A percentile compares a stretch with the other conserved stretches of the same genome.
Conservation (phyloP, 179 eudicot genomes). For the Patellifolia procumbens region DNA sequence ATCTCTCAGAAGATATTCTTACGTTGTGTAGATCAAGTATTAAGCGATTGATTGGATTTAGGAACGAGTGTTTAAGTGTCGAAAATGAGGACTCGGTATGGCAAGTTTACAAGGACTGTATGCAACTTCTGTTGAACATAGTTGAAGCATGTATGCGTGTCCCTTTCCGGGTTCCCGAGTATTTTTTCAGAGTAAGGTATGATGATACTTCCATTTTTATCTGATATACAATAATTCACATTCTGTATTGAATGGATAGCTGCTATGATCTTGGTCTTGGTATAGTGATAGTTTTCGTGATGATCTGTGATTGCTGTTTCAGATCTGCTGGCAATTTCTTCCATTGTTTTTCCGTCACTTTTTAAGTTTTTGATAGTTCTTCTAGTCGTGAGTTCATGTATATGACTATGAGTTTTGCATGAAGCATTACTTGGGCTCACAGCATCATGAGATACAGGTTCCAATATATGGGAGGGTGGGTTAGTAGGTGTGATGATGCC, state of each 20-base stretch:
- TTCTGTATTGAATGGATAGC: background rate
- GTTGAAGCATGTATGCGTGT: slow-evolving; percentile 49
- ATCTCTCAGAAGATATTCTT: slow-evolving; percentile 38
- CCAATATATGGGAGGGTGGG: background rate
- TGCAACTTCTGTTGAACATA: slow-evolving; percentile 44
- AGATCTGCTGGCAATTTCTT: background rate
- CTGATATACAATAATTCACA: background rate
- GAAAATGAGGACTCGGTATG: slow-evolving; percentile 25
- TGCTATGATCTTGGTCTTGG: too few species aligned
- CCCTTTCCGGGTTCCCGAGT: slow-evolving; percentile 53
- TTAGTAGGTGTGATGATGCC: background rate
- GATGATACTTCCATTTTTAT: background rate
- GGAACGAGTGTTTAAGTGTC: slow-evolving; percentile 28
- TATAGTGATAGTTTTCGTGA: background rate
- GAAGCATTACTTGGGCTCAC: background rate
- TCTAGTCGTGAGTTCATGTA: background rate
- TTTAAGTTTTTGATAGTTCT: background rate
- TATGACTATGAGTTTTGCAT: background rate
- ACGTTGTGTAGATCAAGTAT: slow-evolving; percentile 49
- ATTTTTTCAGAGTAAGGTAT: slow-evolving; percentile 79
- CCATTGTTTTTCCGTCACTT: background rate
- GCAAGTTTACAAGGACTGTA: slow-evolving; percentile 32
- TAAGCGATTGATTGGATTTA: slow-evolving; percentile 41
- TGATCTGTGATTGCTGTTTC: background rate
- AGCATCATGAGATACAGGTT: background rate